phyloP scores from a whole-genome alignment of 176 grass and related monocot genomes.

The Bolboschoenus planiculmis region DNA sequence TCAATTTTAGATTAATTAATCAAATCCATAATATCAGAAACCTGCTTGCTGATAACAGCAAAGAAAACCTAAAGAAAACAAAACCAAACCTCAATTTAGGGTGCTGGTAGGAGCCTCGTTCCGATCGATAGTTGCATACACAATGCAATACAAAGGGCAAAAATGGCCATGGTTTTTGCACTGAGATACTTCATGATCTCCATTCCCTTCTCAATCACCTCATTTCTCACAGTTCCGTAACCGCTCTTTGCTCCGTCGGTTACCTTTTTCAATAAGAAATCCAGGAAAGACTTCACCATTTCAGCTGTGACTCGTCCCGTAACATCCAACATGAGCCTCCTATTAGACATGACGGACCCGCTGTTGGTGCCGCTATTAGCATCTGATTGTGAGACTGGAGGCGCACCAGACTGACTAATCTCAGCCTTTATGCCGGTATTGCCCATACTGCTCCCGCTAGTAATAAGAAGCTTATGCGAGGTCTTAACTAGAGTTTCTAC shows the following conservation, averaged over 20 bases:
- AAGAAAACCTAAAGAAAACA: background rate
- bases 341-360: slow-evolving; percentile 59
- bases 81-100: slow-evolving; percentile 24
- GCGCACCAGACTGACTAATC: background rate
- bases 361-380: slow-evolving; percentile 16
- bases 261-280: slow-evolving; percentile 47
- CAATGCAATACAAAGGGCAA: slow-evolving; percentile 58
- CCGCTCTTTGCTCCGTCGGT: slow-evolving; percentile 44
- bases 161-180: slow-evolving; percentile 65
- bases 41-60: background rate
- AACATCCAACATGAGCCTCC: slow-evolving; percentile 72
- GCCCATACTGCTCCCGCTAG: background rate
- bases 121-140: slow-evolving; percentile 78
- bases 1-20: slow-evolving; percentile 5
- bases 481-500: slow-evolving; percentile 72
- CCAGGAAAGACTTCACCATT: slow-evolving; percentile 66
- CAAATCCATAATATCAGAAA: slow-evolving; percentile 7
- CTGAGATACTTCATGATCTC: slow-evolving; percentile 48
- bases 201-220: slow-evolving; percentile 46
- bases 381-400: background rate
- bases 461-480: slow-evolving; percentile 43
- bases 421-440: background rate
- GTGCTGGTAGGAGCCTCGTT: slow-evolving; percentile 47
- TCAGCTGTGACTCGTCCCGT: slow-evolving; percentile 66
- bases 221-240: slow-evolving; percentile 28